Percentiles rank a stretch among this genome's conserved stretches.
These are phyloP conservation scores for Russula earlei DNA, from an alignment of 768 basidiomycete genomes.

Conservation along the genomic window DNA sequence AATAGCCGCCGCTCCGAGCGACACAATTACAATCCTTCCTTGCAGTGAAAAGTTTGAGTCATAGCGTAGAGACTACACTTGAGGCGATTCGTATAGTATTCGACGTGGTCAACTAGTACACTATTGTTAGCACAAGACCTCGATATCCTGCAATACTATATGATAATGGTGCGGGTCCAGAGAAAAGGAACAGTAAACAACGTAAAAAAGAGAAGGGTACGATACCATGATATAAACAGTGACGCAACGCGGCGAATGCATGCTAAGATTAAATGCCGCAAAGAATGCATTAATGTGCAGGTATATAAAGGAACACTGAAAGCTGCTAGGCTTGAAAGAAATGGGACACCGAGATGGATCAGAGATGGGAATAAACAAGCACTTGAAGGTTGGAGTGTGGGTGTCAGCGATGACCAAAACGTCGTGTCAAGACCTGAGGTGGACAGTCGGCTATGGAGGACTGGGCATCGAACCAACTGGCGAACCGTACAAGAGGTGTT, in stretches of 20 bases:
- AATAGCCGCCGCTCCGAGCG: not conserved
- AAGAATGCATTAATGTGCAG: slow-evolving; percentile 12
- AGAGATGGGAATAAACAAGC: slow-evolving; percentile 2
- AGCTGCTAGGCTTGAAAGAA: not conserved
- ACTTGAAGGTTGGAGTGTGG: not conserved
- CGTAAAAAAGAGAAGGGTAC: slow-evolving; percentile 3
- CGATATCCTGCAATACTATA: slow-evolving; percentile 14
- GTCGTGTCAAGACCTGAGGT: not conserved
- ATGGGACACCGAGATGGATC: slow-evolving; percentile 1
- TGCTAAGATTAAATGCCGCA: slow-evolving; percentile 12
- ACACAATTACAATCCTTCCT: not conserved
- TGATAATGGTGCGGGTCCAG: slow-evolving; percentile 10
- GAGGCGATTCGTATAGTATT: not conserved
- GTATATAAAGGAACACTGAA: slow-evolving; percentile 11
- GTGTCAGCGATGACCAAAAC: not conserved
- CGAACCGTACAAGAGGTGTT: not conserved
- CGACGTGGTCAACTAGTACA: slow-evolving; percentile 11
- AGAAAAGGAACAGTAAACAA: not conserved
- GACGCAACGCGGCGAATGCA: not conserved
- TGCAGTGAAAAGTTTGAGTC: not conserved
- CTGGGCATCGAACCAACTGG: not conserved
- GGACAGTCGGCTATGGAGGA: not conserved
- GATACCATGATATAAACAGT: slow-evolving; percentile 16
- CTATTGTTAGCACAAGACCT: slow-evolving; percentile 11
- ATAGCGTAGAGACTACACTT: slow-evolving; percentile 1